A percentile compares a stretch with the other conserved stretches of the same genome.
Conservation (phyloP, 192 early-diverging fungal genomes). For the Funneliformis mosseae region DNA sequence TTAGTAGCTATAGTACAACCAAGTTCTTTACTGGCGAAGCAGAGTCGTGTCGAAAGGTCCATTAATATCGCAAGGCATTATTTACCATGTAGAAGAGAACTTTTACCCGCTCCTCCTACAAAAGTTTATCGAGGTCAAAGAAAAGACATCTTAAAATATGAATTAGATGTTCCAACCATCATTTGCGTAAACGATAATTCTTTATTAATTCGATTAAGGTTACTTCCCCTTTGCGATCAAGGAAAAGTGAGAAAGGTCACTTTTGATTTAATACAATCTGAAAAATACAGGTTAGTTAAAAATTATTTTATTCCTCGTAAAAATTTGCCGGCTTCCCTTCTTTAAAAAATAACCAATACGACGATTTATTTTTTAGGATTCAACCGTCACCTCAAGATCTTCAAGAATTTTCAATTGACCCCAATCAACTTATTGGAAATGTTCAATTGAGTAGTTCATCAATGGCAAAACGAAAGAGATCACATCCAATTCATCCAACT, state of each 20-base stretch:
- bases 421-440: constrained; percentile 20
- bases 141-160: constrained; percentile 32
- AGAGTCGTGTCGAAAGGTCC: not conserved
- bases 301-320: not conserved
- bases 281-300: constrained; percentile 31
- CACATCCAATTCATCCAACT: constrained; percentile 31
- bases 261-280: constrained; percentile 31
- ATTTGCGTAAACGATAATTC: constrained; percentile 17
- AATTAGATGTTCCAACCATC: constrained; percentile 32
- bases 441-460: constrained; percentile 28
- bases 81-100: constrained; percentile 28
- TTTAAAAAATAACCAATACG: not conserved
- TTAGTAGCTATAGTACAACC: constrained; percentile 31
- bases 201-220: constrained; percentile 24
- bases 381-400: constrained; percentile 25
- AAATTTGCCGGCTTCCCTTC: not conserved
- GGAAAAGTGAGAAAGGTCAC: constrained; percentile 15
- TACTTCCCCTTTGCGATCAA: constrained; percentile 15
- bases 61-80: constrained; percentile 30
- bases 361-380: constrained; percentile 14
- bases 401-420: constrained; percentile 24
- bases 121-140: constrained; percentile 35
- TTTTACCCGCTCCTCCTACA: constrained; percentile 30
- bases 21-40: constrained; percentile 15
- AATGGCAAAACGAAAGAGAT: constrained; percentile 8